Evolutionary conservation across 2,329 filamentous ascomycete species (phyloP).

Genomic region (Epichloe bromicola): DNA sequence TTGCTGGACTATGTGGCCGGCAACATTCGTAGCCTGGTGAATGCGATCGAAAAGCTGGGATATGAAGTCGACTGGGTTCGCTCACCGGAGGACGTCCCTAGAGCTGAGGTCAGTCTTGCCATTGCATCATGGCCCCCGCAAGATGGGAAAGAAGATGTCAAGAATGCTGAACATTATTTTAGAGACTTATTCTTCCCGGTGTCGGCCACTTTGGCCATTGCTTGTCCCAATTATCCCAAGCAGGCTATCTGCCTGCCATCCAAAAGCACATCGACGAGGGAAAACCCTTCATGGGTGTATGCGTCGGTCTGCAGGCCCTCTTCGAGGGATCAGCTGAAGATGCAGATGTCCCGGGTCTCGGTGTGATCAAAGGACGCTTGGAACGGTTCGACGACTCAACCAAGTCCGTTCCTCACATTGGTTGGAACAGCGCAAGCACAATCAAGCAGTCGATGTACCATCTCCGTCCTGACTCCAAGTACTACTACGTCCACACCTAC

Average conservation of each 20-base stretch:
- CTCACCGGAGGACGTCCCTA: constrained; percentile 68
- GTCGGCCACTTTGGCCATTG: constrained; percentile 98
- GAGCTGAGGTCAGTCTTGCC: constrained; percentile 54
- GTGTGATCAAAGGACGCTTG: constrained; percentile 57
- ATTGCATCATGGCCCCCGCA: too few species aligned
- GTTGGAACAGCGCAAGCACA: constrained; percentile 86
- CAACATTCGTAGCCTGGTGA: constrained; percentile 90
- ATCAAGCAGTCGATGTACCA: constrained; percentile 53
- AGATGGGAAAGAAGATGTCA: not conserved
- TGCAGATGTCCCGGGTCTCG: constrained; percentile 56
- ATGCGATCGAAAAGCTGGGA: constrained; percentile 92
- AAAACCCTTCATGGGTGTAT: constrained; percentile 98
- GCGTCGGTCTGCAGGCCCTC: constrained; percentile 83
- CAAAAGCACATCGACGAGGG: constrained; percentile 70
- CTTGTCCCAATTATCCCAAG: constrained; percentile 66
- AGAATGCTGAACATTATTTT: constrained; percentile 3
- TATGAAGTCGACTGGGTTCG: constrained; percentile 89
- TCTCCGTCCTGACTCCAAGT: constrained; percentile 70
- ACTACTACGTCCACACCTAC: constrained; percentile 98
- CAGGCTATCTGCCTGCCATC: constrained; percentile 75
- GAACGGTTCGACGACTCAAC: constrained; percentile 61
- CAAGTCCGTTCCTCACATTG: constrained; percentile 97
- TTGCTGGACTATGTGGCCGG: constrained; percentile 84
- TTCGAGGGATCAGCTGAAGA: constrained; percentile 81
- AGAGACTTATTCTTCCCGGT: constrained; percentile 91